Base-by-base conservation (phyloP, 495 filamentous ascomycete genomes). In the Penicillium waksmanii region DNA sequence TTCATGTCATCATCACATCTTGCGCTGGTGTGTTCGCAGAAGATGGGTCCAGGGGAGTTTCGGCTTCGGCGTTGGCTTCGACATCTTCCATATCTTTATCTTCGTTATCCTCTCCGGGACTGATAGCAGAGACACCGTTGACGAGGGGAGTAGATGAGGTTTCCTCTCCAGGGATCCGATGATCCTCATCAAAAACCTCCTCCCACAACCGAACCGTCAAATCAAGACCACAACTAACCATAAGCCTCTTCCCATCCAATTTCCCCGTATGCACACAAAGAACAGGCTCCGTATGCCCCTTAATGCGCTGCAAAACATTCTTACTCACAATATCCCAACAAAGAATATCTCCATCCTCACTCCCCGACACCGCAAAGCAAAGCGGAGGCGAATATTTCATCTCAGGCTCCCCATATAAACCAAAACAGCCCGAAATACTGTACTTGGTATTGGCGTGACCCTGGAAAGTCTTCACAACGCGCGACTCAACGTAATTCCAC, bases 401-500 rank as follows among this genome's bases (percentile, higher is more conserved):
- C 51, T 78, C 67, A 59, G 67, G 70, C 27, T 68, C 70, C 19
- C 81, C 71, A 58, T 92, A 86, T 15, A 81, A 70, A 27, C 91
- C 92, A 74, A 97, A 97, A 23, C 86, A 85, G 5, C 93, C 92
- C 23, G 84, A 84, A 25, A 98, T 78, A 58, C 91, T 92, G 76
- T 87, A 97, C 53, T 88, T 90, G 62, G 84, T 80, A 71, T 97
- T 98, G 53, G 80, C 75, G 71, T 98, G 96, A 8, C 96, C 95
- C 73, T 96, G 91, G 80, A 97, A 98, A 21, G 95, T 98, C 81
- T 98, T 98, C 59, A 96, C 87, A 64, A 91, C 92, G 43, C 86
- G 80, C 3, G 93, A 92, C 25, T 91, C 85, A 3, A 95, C 88
- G 64, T 97, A 98, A 73, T 96, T 89, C 95, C 95, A 98, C 53